These are phyloP conservation scores for Clathrospora elynae DNA, from an alignment of 2,329 filamentous ascomycete genomes.

Conservation along the genomic window DNA sequence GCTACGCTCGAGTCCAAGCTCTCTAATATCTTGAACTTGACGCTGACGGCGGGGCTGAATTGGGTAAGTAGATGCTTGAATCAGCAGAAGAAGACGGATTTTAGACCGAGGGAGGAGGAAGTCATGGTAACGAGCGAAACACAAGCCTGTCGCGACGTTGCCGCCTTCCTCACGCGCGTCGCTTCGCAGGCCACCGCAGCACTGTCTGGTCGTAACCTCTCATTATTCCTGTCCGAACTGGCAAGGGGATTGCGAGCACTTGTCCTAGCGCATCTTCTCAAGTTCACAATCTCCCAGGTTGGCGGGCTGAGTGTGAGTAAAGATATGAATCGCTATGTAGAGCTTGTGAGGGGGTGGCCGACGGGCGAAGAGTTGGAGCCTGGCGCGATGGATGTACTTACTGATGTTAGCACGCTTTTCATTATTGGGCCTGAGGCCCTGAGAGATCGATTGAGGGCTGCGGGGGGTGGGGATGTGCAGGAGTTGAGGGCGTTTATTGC, in stretches of 20 bases:
- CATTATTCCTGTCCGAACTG: constrained; percentile 81
- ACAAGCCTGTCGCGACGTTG: constrained; percentile 79
- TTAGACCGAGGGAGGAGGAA: constrained; percentile 77
- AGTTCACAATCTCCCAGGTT: constrained; percentile 89
- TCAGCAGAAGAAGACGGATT: constrained; percentile 85
- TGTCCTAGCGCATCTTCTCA: constrained; percentile 91
- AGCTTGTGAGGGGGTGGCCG: constrained; percentile 82
- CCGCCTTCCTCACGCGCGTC: constrained; percentile 75
- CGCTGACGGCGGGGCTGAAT: constrained; percentile 73
- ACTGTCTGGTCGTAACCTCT: constrained; percentile 82
- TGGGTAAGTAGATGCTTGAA: constrained; percentile 75
- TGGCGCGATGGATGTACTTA: constrained; percentile 75
- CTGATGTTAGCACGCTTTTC: constrained; percentile 93
- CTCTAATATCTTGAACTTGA: constrained; percentile 70
- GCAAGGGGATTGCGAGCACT: constrained; percentile 77
- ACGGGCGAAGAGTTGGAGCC: constrained; percentile 61
- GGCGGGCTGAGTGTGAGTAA: constrained; percentile 95
- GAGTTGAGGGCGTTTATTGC: constrained; percentile 81
- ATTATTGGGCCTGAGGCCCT: constrained; percentile 74
- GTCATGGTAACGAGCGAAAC: constrained; percentile 61
- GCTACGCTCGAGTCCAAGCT: constrained; percentile 85
- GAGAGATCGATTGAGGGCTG: constrained; percentile 56
- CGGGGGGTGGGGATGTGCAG: constrained; percentile 50
- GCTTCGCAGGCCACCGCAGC: constrained; percentile 67
- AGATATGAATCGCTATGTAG: constrained; percentile 91